Evolutionary conservation across 1,139 yeast genomes (phyloP).

Genomic region (Lodderomyces oxycetoniae): DNA sequence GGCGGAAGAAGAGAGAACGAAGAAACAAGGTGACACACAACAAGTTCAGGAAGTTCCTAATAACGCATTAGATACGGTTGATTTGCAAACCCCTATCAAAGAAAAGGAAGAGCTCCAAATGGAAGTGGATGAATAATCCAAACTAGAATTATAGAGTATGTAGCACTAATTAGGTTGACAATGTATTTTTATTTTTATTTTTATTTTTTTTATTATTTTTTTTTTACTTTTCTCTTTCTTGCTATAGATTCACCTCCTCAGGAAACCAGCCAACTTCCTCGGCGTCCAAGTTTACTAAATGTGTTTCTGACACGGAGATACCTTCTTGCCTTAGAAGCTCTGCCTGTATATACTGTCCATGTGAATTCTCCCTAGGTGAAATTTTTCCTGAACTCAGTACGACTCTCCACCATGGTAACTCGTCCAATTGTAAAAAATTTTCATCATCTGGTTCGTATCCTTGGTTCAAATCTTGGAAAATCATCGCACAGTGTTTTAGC

Average conservation of each 20-base stretch:
- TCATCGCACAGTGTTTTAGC: slow-evolving; percentile 40
- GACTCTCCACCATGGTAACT: slow-evolving; percentile 82
- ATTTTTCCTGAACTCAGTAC: slow-evolving; percentile 58
- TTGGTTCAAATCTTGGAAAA: slow-evolving; percentile 21
- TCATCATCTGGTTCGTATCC: slow-evolving; percentile 16
- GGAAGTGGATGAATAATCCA: no score
- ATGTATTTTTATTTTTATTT: not conserved
- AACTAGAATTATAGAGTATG: slow-evolving; percentile 1
- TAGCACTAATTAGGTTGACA: not conserved
- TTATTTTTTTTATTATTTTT: no score
- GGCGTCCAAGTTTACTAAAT: slow-evolving; percentile 42
- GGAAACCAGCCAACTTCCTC: slow-evolving; percentile 68
- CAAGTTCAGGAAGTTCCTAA: slow-evolving; percentile 5
- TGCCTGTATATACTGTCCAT: slow-evolving; percentile 47
- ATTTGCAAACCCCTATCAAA: slow-evolving; percentile 1
- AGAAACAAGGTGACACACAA: not conserved
- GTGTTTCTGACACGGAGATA: slow-evolving; percentile 35
- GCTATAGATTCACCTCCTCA: slow-evolving; percentile 31
- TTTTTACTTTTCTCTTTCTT: not conserved
- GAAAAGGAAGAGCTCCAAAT: not conserved
- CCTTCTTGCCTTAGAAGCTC: slow-evolving; percentile 46
- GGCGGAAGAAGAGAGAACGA: not conserved
- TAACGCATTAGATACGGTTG: slow-evolving; percentile 7
- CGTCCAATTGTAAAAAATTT: slow-evolving; percentile 21
- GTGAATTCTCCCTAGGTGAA: slow-evolving; percentile 45